Evolutionary conservation across 805 yeast genomes (phyloP).

Genomic region (Ogataea siamensis): DNA sequence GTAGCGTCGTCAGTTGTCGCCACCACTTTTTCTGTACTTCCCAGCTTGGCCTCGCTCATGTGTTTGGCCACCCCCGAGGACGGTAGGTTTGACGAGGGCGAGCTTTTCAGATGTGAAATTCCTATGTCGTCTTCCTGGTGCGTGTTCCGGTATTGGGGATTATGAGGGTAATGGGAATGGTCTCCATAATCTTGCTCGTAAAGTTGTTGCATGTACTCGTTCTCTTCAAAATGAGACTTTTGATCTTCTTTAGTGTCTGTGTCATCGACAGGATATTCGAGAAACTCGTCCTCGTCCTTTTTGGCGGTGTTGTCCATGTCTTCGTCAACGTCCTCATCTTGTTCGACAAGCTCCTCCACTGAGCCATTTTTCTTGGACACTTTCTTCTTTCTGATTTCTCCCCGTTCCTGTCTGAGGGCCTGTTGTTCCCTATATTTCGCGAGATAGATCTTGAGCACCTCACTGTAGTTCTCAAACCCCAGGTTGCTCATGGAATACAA

Average conservation of each 20-base stretch:
- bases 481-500: conserved; percentile 60
- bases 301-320: conserved; percentile 10
- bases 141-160: conserved; percentile 31
- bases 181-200: conserved; percentile 34
- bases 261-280: conserved; percentile 16
- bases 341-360: conserved; percentile 2
- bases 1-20: conserved; percentile 34
- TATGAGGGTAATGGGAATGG: conserved; percentile 29
- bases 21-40: conserved; percentile 19
- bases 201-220: conserved; percentile 33
- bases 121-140: conserved; percentile 18
- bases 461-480: conserved; percentile 70
- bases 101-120: conserved; percentile 10
- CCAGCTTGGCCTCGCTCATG: conserved; percentile 3
- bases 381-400: conserved; percentile 43
- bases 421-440: conserved; percentile 74
- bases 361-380: conserved; percentile 11
- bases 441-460: conserved; percentile 62
- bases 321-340: conserved; percentile 13
- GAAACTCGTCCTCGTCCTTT: conserved; percentile 22
- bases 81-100: conserved; percentile 5
- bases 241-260: conserved; percentile 7
- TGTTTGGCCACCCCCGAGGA: conserved; percentile 5
- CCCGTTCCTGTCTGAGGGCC: conserved; percentile 66
- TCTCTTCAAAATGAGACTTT: conserved; percentile 11